Conservation (phyloP, 441 rosid genomes). For the Isatis lusitanica region DNA sequence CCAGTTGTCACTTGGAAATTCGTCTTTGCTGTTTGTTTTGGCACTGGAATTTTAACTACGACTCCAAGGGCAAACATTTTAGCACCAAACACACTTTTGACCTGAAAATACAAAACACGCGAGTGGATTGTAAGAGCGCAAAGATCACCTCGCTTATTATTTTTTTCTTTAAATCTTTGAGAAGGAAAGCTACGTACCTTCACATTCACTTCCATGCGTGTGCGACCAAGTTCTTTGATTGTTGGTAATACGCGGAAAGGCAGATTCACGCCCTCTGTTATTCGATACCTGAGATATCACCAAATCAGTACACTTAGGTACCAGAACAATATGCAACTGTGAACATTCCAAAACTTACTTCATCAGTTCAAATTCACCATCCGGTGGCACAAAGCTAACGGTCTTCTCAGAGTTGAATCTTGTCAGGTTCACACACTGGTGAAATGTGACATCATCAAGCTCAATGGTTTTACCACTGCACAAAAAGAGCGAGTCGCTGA, state of each 20-base stretch:
- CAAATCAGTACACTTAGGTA: slow-evolving; percentile 6
- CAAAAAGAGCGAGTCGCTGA: slow-evolving; percentile 2
- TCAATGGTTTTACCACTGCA: slow-evolving; percentile 98
- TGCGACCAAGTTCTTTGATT: slow-evolving; percentile 95
- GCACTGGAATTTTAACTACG: slow-evolving; percentile 93
- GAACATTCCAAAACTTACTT: slow-evolving; percentile 60
- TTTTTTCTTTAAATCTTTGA: neutral
- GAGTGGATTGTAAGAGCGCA: slow-evolving; percentile 17
- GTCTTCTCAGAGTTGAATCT: slow-evolving; percentile 99
- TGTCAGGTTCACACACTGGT: slow-evolving; percentile 96
- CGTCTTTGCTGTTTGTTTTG: slow-evolving; percentile 98
- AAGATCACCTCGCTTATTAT: neutral
- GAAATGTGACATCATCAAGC: slow-evolving; percentile 98
- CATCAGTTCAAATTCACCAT: slow-evolving; percentile 99
- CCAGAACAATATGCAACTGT: neutral
- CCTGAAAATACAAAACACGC: slow-evolving; percentile 50
- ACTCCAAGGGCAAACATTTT: slow-evolving; percentile 99
- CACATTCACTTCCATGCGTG: slow-evolving; percentile 96
- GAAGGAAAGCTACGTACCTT: slow-evolving; percentile 49
- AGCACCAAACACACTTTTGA: slow-evolving; percentile 97
- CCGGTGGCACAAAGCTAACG: slow-evolving; percentile 98
- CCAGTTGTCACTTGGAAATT: slow-evolving; percentile 97
- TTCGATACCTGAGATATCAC: slow-evolving; percentile 69
- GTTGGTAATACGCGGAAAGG: slow-evolving; percentile 97
- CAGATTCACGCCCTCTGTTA: slow-evolving; percentile 96